Evolutionary conservation across 1,139 yeast species (phyloP).

Genomic region (Nakaseomyces kungkrabaensis): DNA sequence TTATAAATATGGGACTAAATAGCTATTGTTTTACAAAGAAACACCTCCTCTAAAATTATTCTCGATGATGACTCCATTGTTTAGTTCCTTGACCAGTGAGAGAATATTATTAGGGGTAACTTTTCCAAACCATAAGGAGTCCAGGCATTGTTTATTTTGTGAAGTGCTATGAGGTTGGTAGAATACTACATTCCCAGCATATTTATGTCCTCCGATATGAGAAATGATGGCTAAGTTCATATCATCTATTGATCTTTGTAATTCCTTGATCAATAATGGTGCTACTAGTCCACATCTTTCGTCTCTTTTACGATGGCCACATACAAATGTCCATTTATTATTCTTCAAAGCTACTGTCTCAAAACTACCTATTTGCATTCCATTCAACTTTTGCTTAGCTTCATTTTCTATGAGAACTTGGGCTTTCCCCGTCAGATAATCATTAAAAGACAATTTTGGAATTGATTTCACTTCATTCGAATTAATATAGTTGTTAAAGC

Average conservation of each 20-base stretch:
- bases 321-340: conserved; percentile 15
- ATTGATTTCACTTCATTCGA: conserved; percentile 8
- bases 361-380: neutral
- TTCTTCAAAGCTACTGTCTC: neutral
- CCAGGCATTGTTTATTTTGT: conserved; percentile 7
- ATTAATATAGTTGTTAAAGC: conserved; percentile 14
- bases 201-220: conserved; percentile 26
- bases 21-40: conserved; percentile 5
- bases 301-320: conserved; percentile 24
- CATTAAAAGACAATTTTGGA: conserved; percentile 9
- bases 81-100: conserved; percentile 8
- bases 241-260: conserved; percentile 2
- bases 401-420: conserved; percentile 6
- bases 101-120: conserved; percentile 14
- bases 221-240: conserved; percentile 17
- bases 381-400: neutral
- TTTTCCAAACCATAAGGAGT: conserved; percentile 20
- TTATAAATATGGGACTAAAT: too few relatives aligned
- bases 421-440: conserved; percentile 14
- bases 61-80: conserved; percentile 9
- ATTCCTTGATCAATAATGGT: conserved; percentile 9
- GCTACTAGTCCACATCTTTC: conserved; percentile 20
- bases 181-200: conserved; percentile 21
- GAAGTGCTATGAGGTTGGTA: conserved; percentile 9
- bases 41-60: conserved; percentile 18